These are phyloP conservation scores for Colletotrichum musae DNA, from an alignment of 2,329 filamentous ascomycete genomes.

Conservation along the genomic window DNA sequence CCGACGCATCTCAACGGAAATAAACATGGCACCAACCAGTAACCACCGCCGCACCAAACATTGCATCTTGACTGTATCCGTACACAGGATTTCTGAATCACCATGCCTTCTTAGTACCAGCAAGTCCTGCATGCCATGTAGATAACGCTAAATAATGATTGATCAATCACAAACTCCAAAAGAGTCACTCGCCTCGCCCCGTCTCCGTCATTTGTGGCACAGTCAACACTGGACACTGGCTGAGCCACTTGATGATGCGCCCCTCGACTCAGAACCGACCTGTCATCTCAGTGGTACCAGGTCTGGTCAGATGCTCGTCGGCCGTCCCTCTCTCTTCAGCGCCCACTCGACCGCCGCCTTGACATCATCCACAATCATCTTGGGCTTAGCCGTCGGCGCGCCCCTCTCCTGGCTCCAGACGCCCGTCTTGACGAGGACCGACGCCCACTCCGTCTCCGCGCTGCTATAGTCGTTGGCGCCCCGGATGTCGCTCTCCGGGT, in stretches of 20 bases:
- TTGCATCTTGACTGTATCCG: no score
- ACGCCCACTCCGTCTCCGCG: constrained; percentile 80
- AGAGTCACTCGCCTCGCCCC: not conserved
- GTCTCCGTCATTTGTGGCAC: constrained; percentile 17
- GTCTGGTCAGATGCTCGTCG: constrained; percentile 11
- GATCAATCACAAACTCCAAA: not conserved
- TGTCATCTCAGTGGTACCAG: not conserved
- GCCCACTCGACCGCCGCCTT: constrained; percentile 84
- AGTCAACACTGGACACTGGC: not conserved
- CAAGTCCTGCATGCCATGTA: no score
- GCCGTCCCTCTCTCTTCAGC: constrained; percentile 67
- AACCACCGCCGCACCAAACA: no score
- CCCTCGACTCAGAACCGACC: not conserved
- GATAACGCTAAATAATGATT: no score
- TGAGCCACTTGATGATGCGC: constrained; percentile 6
- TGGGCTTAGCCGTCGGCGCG: constrained; percentile 72
- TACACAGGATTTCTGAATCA: no score
- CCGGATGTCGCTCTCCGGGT: constrained; percentile 89
- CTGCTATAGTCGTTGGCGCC: constrained; percentile 86
- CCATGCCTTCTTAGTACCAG: no score
- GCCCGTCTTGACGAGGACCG: constrained; percentile 84
- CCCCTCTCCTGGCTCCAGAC: constrained; percentile 72
- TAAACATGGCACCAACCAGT: no score
- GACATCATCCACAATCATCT: constrained; percentile 80
- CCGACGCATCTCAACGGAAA: not conserved